Conservation (phyloP, 192 early-diverging fungal species). For the Spinellus fusiger region DNA sequence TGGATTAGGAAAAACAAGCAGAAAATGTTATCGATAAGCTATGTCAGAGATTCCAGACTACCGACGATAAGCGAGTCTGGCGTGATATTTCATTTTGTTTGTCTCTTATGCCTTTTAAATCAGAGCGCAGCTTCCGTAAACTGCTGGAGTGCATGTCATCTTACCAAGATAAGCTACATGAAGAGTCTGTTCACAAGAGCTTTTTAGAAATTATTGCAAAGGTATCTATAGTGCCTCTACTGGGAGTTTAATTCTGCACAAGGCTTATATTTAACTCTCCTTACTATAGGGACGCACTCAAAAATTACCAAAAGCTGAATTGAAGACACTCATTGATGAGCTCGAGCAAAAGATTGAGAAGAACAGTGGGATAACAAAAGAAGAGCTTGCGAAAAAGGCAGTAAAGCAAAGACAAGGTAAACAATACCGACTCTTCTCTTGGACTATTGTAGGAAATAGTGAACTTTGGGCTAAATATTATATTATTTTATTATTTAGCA, state of each 20-base stretch:
- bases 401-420: not conserved
- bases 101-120: constrained; percentile 80
- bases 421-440: no score
- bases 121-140: constrained; percentile 80
- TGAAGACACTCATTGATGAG: constrained; percentile 79
- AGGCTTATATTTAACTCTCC: not conserved
- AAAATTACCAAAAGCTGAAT: constrained; percentile 66
- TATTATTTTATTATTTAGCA: not conserved
- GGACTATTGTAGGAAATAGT: not conserved
- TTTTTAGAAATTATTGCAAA: constrained; percentile 84
- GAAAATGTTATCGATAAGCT: constrained; percentile 96
- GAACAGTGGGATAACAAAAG: constrained; percentile 8
- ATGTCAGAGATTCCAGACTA: constrained; percentile 87
- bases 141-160: constrained; percentile 76
- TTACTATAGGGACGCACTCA: constrained; percentile 47
- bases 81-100: constrained; percentile 92
- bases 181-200: constrained; percentile 75
- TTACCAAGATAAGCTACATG: constrained; percentile 91
- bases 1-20: constrained; percentile 92
- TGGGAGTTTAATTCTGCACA: not conserved
- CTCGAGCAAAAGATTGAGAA: constrained; percentile 77
- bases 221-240: constrained; percentile 28
- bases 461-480: not conserved
- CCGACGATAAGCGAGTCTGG: constrained; percentile 74
- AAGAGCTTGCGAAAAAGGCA: not conserved